A percentile compares a stretch with the other conserved stretches of the same genome.
Conservation (phyloP, 1,284 basidiomycete genomes). For the Salmacisia buchloeana region DNA sequence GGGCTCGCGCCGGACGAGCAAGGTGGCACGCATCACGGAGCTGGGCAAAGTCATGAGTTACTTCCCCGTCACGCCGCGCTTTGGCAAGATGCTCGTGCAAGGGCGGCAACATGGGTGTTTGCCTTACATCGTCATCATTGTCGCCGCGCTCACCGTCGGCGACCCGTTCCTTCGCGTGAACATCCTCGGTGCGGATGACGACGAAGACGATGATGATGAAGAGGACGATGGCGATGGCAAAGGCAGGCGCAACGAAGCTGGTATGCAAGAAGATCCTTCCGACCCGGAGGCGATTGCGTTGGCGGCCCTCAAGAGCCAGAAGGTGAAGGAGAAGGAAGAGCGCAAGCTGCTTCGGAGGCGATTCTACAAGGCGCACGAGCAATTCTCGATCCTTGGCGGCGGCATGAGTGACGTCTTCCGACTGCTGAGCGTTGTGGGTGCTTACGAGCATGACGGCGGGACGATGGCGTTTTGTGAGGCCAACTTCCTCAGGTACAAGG, state of each 20-base stretch:
- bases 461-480: slow-evolving; percentile 71
- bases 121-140: slow-evolving; percentile 83
- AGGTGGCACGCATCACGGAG: slow-evolving; percentile 64
- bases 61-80: slow-evolving; percentile 87
- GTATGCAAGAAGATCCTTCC: slow-evolving; percentile 39
- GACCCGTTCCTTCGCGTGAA: slow-evolving; percentile 92
- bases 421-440: slow-evolving; percentile 83
- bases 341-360: slow-evolving; percentile 65
- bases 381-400: slow-evolving; percentile 73
- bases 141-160: slow-evolving; percentile 86
- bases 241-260: slow-evolving; percentile 50
- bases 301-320: slow-evolving; percentile 54
- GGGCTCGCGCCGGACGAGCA: slow-evolving; percentile 50
- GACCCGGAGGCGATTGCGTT: neutral
- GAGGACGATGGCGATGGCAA: slow-evolving; percentile 3
- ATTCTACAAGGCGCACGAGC: slow-evolving; percentile 54
- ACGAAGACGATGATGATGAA: slow-evolving; percentile 53
- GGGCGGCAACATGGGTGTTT: slow-evolving; percentile 87
- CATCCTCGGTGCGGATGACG: slow-evolving; percentile 56
- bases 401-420: slow-evolving; percentile 85
- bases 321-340: slow-evolving; percentile 60
- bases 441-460: slow-evolving; percentile 85
- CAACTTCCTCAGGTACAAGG: slow-evolving; percentile 89
- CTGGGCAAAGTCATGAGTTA: slow-evolving; percentile 84
- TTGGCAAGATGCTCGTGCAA: slow-evolving; percentile 87